These are phyloP conservation scores for Ceratopteris richardii DNA, from an alignment of 75 land plant genomes.

Conservation along the genomic window DNA sequence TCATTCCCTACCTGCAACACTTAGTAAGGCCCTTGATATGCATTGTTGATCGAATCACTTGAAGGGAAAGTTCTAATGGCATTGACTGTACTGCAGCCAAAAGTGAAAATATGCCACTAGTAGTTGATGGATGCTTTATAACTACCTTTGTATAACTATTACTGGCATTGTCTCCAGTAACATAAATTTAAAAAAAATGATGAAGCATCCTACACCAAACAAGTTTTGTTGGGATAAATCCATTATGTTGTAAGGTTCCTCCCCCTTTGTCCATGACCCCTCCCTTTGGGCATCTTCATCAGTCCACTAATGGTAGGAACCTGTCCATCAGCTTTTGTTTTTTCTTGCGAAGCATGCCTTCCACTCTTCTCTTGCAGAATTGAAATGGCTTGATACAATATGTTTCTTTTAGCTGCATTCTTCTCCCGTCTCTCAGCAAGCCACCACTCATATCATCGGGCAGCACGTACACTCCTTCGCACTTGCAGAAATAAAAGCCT, in stretches of 20 bases:
- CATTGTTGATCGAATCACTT: conserved; percentile 63
- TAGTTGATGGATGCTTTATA: background rate
- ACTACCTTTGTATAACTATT: conserved; percentile 13
- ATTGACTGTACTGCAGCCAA: conserved; percentile 63
- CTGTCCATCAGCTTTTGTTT: conserved; percentile 20
- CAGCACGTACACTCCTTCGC: too few relatives aligned
- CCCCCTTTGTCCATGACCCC: conserved; percentile 10
- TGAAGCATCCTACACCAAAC: conserved; percentile 84
- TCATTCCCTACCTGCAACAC: conserved; percentile 45
- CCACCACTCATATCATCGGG: too few relatives aligned
- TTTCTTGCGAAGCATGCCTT: conserved; percentile 13
- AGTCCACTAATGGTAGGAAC: conserved; percentile 47
- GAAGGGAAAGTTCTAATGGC: conserved; percentile 87
- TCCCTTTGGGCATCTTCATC: conserved; percentile 23
- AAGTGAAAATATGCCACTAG: conserved; percentile 39
- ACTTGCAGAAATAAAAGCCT: too few relatives aligned
- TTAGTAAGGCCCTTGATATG: conserved; percentile 50
- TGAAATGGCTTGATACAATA: too few relatives aligned
- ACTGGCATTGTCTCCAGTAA: conserved; percentile 38
- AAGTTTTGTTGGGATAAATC: conserved; percentile 84
- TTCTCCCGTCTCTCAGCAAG: too few relatives aligned
- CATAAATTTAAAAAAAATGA: conserved; percentile 62
- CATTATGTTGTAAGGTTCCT: conserved; percentile 67
- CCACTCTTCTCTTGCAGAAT: too few relatives aligned
- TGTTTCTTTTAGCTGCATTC: too few relatives aligned